These are phyloP conservation scores for Boletus rufocinnamomeus DNA, from an alignment of 768 basidiomycete genomes.

Conservation along the genomic window DNA sequence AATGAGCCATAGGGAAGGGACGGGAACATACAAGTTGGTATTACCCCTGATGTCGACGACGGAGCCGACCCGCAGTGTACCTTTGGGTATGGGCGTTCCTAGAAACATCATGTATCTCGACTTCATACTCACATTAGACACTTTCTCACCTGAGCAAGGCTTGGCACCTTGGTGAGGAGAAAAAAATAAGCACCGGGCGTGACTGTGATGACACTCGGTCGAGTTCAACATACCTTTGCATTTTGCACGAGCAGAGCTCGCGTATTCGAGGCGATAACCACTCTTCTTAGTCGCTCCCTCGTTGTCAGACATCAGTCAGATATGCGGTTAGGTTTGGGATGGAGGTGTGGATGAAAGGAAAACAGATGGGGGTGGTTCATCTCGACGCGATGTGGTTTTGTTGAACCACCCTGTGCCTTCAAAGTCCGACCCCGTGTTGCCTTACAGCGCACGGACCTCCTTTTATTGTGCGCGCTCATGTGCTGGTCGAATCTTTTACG, in stretches of 20 bases:
- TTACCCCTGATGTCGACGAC: slow-evolving; percentile 74
- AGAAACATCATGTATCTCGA: slow-evolving; percentile 19
- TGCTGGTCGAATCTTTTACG: slow-evolving; percentile 20
- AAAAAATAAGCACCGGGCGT: slow-evolving; percentile 20
- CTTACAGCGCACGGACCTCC: slow-evolving; percentile 40
- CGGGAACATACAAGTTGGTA: slow-evolving; percentile 56
- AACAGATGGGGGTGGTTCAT: slow-evolving; percentile 38
- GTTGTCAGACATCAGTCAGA: slow-evolving; percentile 36
- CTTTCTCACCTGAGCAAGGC: slow-evolving; percentile 63
- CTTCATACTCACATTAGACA: neutral
- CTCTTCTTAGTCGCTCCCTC: slow-evolving; percentile 37
- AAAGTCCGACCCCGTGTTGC: slow-evolving; percentile 38
- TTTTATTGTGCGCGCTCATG: slow-evolving; percentile 28
- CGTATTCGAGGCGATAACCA: slow-evolving; percentile 81
- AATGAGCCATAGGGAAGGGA: slow-evolving; percentile 2
- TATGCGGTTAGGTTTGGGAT: slow-evolving; percentile 19
- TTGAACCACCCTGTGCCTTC: slow-evolving; percentile 41
- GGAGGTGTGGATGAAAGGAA: slow-evolving; percentile 31
- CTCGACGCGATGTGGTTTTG: slow-evolving; percentile 42
- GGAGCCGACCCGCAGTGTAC: slow-evolving; percentile 68
- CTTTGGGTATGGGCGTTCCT: slow-evolving; percentile 77
- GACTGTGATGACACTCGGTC: slow-evolving; percentile 14
- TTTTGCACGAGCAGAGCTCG: slow-evolving; percentile 64
- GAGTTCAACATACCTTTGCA: slow-evolving; percentile 64
- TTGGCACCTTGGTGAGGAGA: slow-evolving; percentile 62